Conservation (phyloP, 1,139 yeast species). For the Lizanozyma gosingica region DNA sequence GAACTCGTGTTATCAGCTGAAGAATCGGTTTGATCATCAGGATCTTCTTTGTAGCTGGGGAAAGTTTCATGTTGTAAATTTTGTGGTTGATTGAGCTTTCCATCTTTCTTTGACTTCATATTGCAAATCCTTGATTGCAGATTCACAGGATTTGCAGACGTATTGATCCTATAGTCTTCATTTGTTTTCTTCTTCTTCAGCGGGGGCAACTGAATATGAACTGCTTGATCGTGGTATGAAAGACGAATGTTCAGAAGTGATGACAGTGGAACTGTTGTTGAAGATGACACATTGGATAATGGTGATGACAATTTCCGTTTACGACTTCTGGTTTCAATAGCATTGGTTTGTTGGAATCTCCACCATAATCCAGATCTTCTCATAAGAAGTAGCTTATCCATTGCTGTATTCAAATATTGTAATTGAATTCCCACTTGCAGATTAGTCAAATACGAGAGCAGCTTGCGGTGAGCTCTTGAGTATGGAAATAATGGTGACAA, state of each 20-base stretch:
- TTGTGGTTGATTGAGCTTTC: too few relatives aligned
- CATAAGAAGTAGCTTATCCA: neutral
- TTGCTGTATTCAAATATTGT: neutral
- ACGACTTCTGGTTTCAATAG: neutral
- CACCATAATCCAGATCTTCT: neutral
- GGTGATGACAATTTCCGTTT: neutral
- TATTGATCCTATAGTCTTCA: constrained; percentile 4
- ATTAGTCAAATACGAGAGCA: neutral
- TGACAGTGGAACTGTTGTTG: neutral
- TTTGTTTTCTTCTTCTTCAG: neutral
- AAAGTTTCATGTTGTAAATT: too few relatives aligned
- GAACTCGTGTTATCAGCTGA: too few relatives aligned
- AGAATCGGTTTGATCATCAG: too few relatives aligned
- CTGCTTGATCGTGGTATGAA: neutral
- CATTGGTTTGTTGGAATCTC: neutral
- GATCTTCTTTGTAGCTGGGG: too few relatives aligned
- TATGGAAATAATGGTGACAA: neutral
- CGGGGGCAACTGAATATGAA: neutral
- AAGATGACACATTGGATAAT: neutral
- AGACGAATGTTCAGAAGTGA: neutral
- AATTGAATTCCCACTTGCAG: neutral
- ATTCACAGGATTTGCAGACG: neutral
- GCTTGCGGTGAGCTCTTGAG: neutral
- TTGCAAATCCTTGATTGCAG: too few relatives aligned
- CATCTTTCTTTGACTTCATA: too few relatives aligned